These are phyloP conservation scores for Suillus plorans DNA, from an alignment of 768 basidiomycete genomes.

Conservation along the genomic window DNA sequence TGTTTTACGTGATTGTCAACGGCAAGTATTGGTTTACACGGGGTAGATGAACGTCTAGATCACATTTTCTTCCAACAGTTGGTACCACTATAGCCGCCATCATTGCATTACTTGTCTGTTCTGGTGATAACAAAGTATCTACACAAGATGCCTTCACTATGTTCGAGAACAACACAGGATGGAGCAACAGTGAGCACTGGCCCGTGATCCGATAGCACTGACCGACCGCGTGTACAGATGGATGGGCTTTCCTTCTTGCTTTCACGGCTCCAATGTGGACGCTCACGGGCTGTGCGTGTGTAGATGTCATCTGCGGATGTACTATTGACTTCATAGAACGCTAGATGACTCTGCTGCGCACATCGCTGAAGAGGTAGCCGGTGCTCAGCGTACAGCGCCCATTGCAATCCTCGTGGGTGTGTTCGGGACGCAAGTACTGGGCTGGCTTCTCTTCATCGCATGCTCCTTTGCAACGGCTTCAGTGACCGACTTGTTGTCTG, in stretches of 20 bases:
- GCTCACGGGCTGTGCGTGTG: constrained; percentile 63
- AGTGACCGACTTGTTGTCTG: constrained; percentile 46
- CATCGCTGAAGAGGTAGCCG: constrained; percentile 69
- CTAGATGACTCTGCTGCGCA: constrained; percentile 77
- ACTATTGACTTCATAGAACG: constrained; percentile 2
- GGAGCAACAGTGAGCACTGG: constrained; percentile 51
- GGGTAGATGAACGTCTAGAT: constrained; percentile 4
- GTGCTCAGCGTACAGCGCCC: constrained; percentile 63
- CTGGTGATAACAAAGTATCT: constrained; percentile 59
- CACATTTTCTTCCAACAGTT: constrained; percentile 35
- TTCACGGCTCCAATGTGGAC: constrained; percentile 83
- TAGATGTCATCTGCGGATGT: background rate
- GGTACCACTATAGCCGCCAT: constrained; percentile 67
- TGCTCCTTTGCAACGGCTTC: constrained; percentile 65
- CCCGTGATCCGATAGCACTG: background rate
- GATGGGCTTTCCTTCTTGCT: constrained; percentile 71
- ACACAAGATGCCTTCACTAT: constrained; percentile 66
- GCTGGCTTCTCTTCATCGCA: constrained; percentile 66
- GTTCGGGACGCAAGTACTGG: constrained; percentile 54
- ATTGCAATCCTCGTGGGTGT: constrained; percentile 69
- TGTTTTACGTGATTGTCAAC: constrained; percentile 69
- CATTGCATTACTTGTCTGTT: constrained; percentile 54
- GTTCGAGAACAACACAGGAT: constrained; percentile 72
- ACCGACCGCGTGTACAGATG: constrained; percentile 40
- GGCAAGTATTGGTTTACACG: constrained; percentile 35